Conservation (phyloP, 2,329 filamentous ascomycete genomes). For the Uncinocarpus reesii region DNA sequence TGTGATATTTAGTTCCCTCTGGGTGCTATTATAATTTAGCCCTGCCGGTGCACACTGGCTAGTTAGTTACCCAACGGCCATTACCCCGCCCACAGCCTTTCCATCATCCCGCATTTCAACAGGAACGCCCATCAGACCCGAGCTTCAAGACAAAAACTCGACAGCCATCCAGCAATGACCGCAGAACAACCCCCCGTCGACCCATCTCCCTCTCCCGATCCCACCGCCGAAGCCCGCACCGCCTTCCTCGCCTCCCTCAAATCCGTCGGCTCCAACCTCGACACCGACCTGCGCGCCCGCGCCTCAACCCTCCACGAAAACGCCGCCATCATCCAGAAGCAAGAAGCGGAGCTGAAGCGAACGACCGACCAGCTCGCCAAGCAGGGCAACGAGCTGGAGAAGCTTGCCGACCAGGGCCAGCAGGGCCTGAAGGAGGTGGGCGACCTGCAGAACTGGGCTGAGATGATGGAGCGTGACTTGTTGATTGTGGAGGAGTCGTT, state of each 20-base stretch:
- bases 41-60: no score
- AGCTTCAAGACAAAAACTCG: not conserved
- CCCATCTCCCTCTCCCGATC: slow-evolving; percentile 19
- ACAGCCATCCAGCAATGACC: not conserved
- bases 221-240: slow-evolving; percentile 34
- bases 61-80: no score
- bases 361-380: slow-evolving; percentile 42
- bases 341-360: slow-evolving; percentile 45
- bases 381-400: slow-evolving; percentile 46
- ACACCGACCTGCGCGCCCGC: slow-evolving; percentile 44
- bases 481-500: slow-evolving; percentile 36
- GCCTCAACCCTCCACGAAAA: slow-evolving; percentile 49
- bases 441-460: slow-evolving; percentile 57
- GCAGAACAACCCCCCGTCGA: not conserved
- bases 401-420: slow-evolving; percentile 44
- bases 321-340: slow-evolving; percentile 43
- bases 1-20: no score
- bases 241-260: slow-evolving; percentile 38
- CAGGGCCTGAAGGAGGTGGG: slow-evolving; percentile 52
- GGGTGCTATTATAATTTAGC: no score
- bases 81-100: no score
- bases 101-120: no score
- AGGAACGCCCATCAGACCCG: no score
- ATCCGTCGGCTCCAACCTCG: slow-evolving; percentile 40
- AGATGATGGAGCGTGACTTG: slow-evolving; percentile 47